These are phyloP conservation scores for Citeromyces matritensis DNA, from an alignment of 805 yeast species.

Conservation along the genomic window DNA sequence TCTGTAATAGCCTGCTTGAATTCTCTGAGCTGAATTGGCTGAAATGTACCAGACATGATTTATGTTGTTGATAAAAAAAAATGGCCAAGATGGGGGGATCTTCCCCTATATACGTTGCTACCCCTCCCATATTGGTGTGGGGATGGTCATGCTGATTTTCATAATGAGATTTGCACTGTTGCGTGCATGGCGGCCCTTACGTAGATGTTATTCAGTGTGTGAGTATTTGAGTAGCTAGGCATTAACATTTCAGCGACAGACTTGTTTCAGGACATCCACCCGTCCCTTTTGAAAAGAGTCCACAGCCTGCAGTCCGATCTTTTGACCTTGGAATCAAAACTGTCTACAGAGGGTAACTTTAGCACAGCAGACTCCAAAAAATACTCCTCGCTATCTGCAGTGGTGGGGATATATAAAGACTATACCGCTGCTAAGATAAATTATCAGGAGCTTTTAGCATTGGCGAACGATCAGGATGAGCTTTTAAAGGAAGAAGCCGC, in stretches of 20 bases:
- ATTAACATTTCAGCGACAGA: no score
- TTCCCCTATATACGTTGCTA: neutral
- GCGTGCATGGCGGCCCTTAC: no score
- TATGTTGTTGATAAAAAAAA: neutral
- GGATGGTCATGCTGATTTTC: no score
- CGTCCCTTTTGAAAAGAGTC: conserved; percentile 34
- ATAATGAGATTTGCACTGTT: no score
- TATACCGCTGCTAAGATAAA: conserved; percentile 17
- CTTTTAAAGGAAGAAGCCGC: conserved; percentile 43
- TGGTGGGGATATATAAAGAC: conserved; percentile 24
- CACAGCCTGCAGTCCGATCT: conserved; percentile 23
- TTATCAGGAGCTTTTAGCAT: conserved; percentile 16
- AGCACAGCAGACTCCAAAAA: conserved; percentile 31
- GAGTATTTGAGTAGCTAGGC: no score
- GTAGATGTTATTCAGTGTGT: no score
- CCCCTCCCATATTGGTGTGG: no score
- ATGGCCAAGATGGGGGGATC: neutral
- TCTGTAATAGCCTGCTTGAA: conserved; percentile 13
- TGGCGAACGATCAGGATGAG: conserved; percentile 21
- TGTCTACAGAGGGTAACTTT: conserved; percentile 26
- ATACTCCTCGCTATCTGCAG: conserved; percentile 25
- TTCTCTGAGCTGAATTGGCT: conserved; percentile 13
- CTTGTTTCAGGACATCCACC: conserved; percentile 19
- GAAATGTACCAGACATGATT: neutral
- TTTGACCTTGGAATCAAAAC: conserved; percentile 18